A percentile compares a stretch with the other conserved stretches of the same genome.
These are phyloP conservation scores for Camillea tinctor DNA, from an alignment of 2,329 filamentous ascomycete genomes.

Conservation along the genomic window DNA sequence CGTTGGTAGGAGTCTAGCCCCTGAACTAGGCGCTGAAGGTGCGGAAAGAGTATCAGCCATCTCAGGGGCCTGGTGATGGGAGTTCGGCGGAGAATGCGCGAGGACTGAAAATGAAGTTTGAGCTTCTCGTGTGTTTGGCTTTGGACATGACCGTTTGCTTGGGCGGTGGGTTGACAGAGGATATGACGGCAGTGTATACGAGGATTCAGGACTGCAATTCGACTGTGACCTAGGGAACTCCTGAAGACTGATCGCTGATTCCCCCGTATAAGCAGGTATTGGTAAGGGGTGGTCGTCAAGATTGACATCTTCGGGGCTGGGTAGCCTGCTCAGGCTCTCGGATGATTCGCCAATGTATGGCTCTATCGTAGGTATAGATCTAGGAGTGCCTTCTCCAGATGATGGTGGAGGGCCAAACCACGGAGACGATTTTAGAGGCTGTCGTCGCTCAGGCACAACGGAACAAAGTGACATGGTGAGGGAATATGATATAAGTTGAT, in stretches of 20 bases:
- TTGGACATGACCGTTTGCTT: not conserved
- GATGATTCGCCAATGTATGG: not conserved
- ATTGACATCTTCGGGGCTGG: not conserved
- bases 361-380: not conserved
- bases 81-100: not conserved
- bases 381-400: not conserved
- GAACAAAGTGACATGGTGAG: not conserved
- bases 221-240: not conserved
- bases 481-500: not conserved
- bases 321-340: not conserved
- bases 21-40: not conserved
- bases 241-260: not conserved
- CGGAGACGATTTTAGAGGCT: not conserved
- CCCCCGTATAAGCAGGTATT: not conserved
- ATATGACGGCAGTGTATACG: not conserved
- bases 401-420: not conserved
- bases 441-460: not conserved
- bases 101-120: not conserved
- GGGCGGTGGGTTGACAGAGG: not conserved
- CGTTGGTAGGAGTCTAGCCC: not conserved
- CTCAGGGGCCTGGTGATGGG: not conserved
- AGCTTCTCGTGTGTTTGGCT: not conserved
- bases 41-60: not conserved
- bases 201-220: not conserved
- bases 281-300: not conserved